Percentiles rank a stretch among this genome's conserved stretches.
phyloP scores from a whole-genome alignment of 2,329 filamentous ascomycete species.

The Colletotrichum filicis region DNA sequence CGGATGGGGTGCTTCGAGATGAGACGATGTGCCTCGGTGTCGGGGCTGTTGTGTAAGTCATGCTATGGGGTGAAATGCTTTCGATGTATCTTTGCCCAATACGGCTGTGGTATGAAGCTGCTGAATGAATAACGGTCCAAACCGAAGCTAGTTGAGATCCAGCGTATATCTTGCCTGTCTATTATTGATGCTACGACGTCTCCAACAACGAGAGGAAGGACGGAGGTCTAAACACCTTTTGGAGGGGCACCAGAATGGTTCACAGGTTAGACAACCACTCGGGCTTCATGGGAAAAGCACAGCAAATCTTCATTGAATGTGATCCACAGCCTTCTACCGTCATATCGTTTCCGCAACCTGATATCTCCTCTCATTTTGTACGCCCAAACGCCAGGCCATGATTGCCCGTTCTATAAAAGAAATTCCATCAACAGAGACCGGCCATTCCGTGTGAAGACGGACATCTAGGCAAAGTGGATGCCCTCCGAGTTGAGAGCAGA shows the following conservation, averaged over 20 bases:
- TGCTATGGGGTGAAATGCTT: neutral
- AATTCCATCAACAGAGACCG: neutral
- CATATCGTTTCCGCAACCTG: slow-evolving; percentile 12
- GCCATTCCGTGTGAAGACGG: neutral
- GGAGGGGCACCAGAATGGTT: neutral
- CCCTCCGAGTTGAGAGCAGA: slow-evolving; percentile 89
- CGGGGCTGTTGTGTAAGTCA: neutral
- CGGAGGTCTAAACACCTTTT: neutral
- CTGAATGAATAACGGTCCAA: neutral
- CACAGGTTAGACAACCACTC: neutral
- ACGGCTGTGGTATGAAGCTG: neutral
- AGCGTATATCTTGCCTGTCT: too few species aligned
- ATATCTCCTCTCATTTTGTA: slow-evolving; percentile 24
- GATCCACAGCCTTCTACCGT: neutral
- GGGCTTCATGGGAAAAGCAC: too few species aligned
- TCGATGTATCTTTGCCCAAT: neutral
- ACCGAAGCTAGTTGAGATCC: neutral
- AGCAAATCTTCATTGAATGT: neutral
- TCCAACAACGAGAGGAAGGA: neutral
- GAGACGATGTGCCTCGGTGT: neutral
- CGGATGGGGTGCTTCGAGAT: neutral
- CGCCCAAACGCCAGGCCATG: slow-evolving; percentile 33
- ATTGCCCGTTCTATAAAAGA: neutral
- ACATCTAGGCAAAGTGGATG: slow-evolving; percentile 82
- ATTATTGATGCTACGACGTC: neutral